Evolutionary conservation across 208 protist species (phyloP).

Genomic region (Trypanosoma lewisi): DNA sequence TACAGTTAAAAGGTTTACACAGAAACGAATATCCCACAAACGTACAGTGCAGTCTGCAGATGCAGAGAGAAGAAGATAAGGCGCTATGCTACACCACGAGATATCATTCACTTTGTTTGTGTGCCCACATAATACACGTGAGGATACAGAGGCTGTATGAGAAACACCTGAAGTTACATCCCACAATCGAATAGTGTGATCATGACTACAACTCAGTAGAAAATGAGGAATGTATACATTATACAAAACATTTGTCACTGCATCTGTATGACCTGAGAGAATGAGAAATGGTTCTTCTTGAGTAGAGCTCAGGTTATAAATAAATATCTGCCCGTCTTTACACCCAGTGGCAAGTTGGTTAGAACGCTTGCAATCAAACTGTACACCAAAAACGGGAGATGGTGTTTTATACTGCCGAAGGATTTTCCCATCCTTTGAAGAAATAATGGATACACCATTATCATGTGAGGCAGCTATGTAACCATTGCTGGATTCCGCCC

Average conservation of each 20-base stretch:
- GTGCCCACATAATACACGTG: conserved; percentile 79
- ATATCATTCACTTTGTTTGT: conserved; percentile 64
- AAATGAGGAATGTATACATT: conserved; percentile 70
- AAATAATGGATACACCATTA: conserved; percentile 55
- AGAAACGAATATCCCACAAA: conserved; percentile 87
- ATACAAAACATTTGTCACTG: conserved; percentile 74
- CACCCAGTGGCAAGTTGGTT: conserved; percentile 80
- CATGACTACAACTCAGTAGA: conserved; percentile 83
- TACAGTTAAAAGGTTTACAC: conserved; percentile 53
- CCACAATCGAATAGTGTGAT: conserved; percentile 91
- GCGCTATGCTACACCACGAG: conserved; percentile 81
- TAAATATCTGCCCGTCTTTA: conserved; percentile 74
- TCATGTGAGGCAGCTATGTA: conserved; percentile 56
- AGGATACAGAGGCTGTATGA: conserved; percentile 65
- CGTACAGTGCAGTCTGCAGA: conserved; percentile 82
- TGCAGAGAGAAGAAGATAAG: conserved; percentile 81
- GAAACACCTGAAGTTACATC: conserved; percentile 61
- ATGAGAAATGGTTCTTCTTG: conserved; percentile 41
- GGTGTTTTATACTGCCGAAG: conserved; percentile 57
- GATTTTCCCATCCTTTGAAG: conserved; percentile 72
- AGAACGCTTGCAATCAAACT: conserved; percentile 66
- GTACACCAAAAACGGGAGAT: conserved; percentile 50
- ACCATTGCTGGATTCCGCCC: conserved; percentile 38
- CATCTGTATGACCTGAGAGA: conserved; percentile 76
- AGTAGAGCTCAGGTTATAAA: conserved; percentile 68